Evolutionary conservation across 2,329 filamentous ascomycete species (phyloP).

Genomic region (Lecanicillium sp.): DNA sequence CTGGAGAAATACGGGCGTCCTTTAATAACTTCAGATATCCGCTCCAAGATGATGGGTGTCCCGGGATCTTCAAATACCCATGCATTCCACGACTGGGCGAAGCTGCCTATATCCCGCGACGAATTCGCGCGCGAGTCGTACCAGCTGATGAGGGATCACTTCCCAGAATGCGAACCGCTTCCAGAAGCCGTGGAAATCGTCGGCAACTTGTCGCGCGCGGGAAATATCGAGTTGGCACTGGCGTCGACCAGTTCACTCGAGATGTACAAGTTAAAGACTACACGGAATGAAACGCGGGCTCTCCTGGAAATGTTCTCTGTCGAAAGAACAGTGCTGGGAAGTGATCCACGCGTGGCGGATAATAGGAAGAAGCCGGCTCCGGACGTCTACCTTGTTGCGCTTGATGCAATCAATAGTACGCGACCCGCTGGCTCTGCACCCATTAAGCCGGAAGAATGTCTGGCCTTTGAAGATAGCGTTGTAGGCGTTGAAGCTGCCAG

Average conservation of each 20-base stretch:
- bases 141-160: constrained; percentile 23
- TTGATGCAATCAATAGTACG: constrained; percentile 57
- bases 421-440: constrained; percentile 38
- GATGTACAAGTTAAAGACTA: constrained; percentile 59
- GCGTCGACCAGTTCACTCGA: constrained; percentile 55
- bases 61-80: constrained; percentile 42
- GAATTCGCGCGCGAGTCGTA: constrained; percentile 26
- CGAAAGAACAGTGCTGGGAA: constrained; percentile 54
- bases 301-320: constrained; percentile 40
- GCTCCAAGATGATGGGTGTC: constrained; percentile 63
- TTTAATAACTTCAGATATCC: too few species aligned
- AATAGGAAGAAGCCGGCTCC: constrained; percentile 66
- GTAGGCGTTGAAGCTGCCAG: constrained; percentile 65
- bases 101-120: constrained; percentile 55
- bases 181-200: constrained; percentile 58
- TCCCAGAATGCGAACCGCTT: constrained; percentile 45
- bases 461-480: constrained; percentile 71
- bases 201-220: constrained; percentile 30
- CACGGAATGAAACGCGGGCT: constrained; percentile 18
- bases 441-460: constrained; percentile 59
- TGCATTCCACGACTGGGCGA: constrained; percentile 62
- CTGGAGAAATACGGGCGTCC: too few species aligned
- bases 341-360: constrained; percentile 55
- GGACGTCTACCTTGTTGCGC: constrained; percentile 65
- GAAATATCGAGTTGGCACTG: constrained; percentile 52